Evolutionary conservation across 1,284 basidiomycete species (phyloP), one percentile per base, ranked within the genome.

Genomic region (Thecaphora frezii): DNA sequence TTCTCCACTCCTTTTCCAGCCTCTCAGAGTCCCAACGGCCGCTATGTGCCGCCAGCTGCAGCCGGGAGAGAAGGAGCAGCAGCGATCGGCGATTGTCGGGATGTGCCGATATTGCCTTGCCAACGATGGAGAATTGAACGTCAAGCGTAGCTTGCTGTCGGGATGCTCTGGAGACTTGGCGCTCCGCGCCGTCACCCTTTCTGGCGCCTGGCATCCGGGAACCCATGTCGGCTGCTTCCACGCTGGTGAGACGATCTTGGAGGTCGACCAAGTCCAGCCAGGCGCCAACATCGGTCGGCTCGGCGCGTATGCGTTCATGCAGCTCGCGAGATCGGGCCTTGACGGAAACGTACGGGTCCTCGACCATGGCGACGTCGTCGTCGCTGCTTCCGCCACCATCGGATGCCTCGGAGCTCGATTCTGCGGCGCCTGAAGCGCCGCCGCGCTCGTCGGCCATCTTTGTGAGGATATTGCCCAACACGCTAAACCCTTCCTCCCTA

Each of bases 181-280:
- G 21, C 7, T 41, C 40, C 5, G 40, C 18, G 33, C 38, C 38
- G 38, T n/a, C n/a, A 7, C 18, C 9, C 21, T n/a, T 40, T 40
- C 38, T 22, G 8, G 7, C n/a, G 38, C 18, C 7, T 7, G 38
- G 21, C 21, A 7, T 37, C 33, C 10, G n/a, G 10, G 12, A 12
- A 12, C 33, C n/a, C 33, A 12, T 37, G 38, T n/a, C 38, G 5
- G 38, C 38, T 18, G 21, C 38, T 7, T 18, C 23, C 9, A 41
- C 13, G 33, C 13, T 14, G 33, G 7, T 5, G 3, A 41, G 19
- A 19, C 40, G 19, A 9, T 41, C 43, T n/a, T 44, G 43, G 18
- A 44, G 18, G 23, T 44, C 43, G 16, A 26, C 43, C 3, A 44
- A 24, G 7, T 44, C 43, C 8, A 44, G 43, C 43, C 43, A 44